Evolutionary conservation across 257 asterid genomes (phyloP), one percentile per base, ranked within the genome.

Genomic region (Thymus quinquecostatus): DNA sequence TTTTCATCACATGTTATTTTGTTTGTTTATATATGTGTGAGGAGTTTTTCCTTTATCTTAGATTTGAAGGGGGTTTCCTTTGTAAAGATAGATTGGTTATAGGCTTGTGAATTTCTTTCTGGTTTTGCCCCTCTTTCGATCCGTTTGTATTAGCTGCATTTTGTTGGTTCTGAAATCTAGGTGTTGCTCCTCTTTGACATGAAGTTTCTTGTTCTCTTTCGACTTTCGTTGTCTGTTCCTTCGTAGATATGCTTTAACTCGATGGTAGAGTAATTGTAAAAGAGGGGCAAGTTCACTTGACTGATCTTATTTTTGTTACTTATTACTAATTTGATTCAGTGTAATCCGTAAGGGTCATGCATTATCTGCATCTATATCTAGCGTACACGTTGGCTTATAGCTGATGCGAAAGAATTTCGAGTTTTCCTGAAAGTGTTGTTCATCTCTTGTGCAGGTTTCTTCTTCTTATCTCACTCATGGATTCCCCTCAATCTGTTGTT

Each of bases 401-500:
- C 45, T 41, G 13, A 54, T 60, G 49, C 21, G 44, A 36, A 53
- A 28, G 44, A 36, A 12, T 60, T 62, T 36, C 45, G 38, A 51
- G 36, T n/a, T 74, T 36, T 40, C 54, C 57, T 72, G 69, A 38
- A 38, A 38, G 41, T 21, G 21, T 21, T 21, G 21, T 21, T 21
- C 62, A 56, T 55, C 30, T 54, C 34, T 48, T 66, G 78, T 75
- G 62, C 86, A 89, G 96, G 79, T 78, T 75, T 51, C 67, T 48
- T 62, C 13, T 71, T 60, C 62, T 29, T 50, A 73, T 71, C 83
- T 54, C 56, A 79, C 72, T 80, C 75, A 94, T 94, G 99, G 97
- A 88, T 81, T 91, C 99, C 54, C 97, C 89, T 70, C 96, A 86
- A 60, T 94, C 97, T n/a, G 89, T 89, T 60, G 92, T 90, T 60